Evolutionary conservation across 2,329 filamentous ascomycete genomes (phyloP), one percentile per base, ranked within the genome.

Genomic region (Penicillium sp.): DNA sequence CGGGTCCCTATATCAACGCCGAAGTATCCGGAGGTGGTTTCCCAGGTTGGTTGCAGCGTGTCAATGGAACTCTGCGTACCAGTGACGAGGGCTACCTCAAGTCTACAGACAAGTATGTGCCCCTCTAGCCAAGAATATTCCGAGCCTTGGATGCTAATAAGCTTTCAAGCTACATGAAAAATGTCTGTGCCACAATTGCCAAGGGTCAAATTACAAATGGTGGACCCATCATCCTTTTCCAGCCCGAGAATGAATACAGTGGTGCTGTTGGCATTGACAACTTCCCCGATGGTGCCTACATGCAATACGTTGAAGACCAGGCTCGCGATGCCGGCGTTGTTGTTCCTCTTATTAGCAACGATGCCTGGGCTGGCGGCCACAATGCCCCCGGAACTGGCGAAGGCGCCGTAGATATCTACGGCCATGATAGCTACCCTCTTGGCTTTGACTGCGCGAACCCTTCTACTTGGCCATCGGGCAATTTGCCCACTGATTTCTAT

Each of bases 221-320:
- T 0, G 91, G 91, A 0, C 90, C 90, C 0, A 81, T 95, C 7
- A 90, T 95, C 56, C 75, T 93, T 1, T 81, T 89, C 40, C 91
- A 95, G 69, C 87, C 89, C 0, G 91, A 95, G 69, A 95, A 94
- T 58, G 91, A 94, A 69, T 92, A 93, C 67, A 86, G 82, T 1
- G 72, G 76, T 16, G 79, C 78, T 1, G 72, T 73, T 4, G 75
- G 75, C 2, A 40, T 48, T 10, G 75, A 81, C n/a, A 69, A 72
- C 2, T 90, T 88, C 60, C 87, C 87, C 0, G 85, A 91, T 63
- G 78, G 81, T 0, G 77, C 81, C 0, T 94, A 92, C 67, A 85
- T 92, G 71, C 79, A 85, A 52, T 86, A 88, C 59, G 84, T 92
- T 5, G 83, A 87, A 43, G 79, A 91, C 31, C 87, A 91, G 66